Percentiles rank a stretch among this genome's conserved stretches.
Conservation (phyloP, 805 yeast species). For the Kluyveromyces siamensis region DNA sequence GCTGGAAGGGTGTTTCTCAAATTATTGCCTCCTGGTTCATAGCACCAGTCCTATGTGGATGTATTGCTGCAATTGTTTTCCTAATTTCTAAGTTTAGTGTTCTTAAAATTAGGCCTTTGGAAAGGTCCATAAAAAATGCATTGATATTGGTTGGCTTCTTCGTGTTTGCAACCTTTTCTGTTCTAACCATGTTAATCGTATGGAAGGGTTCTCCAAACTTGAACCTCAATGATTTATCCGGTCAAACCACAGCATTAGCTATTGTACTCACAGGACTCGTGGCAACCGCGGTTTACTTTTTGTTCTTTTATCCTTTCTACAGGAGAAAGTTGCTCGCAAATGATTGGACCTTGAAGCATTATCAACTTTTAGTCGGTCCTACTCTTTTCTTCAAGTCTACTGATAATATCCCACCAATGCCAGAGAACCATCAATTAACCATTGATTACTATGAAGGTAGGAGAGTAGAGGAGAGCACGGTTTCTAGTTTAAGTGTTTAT, state of each 20-base stretch:
- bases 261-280: conserved; percentile 58
- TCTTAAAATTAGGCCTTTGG: conserved; percentile 37
- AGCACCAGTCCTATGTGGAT: conserved; percentile 65
- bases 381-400: conserved; percentile 41
- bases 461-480: conserved; percentile 26
- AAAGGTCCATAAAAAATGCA: conserved; percentile 46
- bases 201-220: conserved; percentile 76
- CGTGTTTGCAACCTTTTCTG: conserved; percentile 50
- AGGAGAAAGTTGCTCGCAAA: conserved; percentile 48
- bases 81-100: conserved; percentile 51
- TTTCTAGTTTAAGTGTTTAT: conserved; percentile 8
- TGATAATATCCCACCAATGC: conserved; percentile 58
- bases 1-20: conserved; percentile 65
- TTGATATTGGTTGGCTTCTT: conserved; percentile 49
- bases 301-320: conserved; percentile 53
- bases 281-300: conserved; percentile 41
- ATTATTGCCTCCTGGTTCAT: conserved; percentile 75
- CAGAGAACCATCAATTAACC: conserved; percentile 45
- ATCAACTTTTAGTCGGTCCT: conserved; percentile 52
- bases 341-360: conserved; percentile 60
- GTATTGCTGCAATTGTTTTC: conserved; percentile 50
- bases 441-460: conserved; percentile 63
- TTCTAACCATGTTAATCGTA: conserved; percentile 67
- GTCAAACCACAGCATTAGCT: conserved; percentile 46
- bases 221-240: conserved; percentile 42